Evolutionary conservation across 345 rosid genomes (phyloP), one percentile per base, ranked within the genome.

Genomic region (Salix arbutifolia): DNA sequence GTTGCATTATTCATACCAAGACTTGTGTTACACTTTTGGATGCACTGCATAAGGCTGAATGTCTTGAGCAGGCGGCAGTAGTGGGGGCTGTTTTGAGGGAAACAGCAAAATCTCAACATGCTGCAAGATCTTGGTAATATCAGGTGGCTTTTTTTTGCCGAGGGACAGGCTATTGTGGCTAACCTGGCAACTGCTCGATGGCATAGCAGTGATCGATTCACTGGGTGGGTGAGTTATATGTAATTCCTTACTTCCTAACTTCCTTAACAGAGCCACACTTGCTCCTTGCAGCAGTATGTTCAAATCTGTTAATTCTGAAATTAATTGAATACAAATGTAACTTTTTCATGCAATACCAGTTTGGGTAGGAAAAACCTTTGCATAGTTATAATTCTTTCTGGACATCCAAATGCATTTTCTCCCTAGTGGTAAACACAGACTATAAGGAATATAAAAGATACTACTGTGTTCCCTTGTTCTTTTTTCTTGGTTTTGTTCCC

Each of bases 71-170:
- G 83, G 98, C 99, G 78, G 94, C 91, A 62, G 88, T 96, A 48
- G 98, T 93, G 9, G 96, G 99, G 68, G 94, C 90, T 69, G 96
- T 96, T 79, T 82, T 96, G 83, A 92, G 88, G 77, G 98, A 93
- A 86, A 87, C 87, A 33, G 97, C 97, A 21, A 92, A 92, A 81
- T 89, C 99, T 66, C 89, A 89, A 61, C 99, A 92, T 87, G 94
- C 97, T 85, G 87, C 94, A 14, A 88, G 85, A 81, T 86, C 88
- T 81, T 86, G 96, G 94, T 91, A 86, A 86, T 78, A 67, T 74
- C 58, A 19, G n/a, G n/a, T 60, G 75, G 14, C 35, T 74, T 42
- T 74, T 26, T 5, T 53, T 64, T 76, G 7, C 53, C 3, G 48
- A 7, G 33, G 23, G 25, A 9, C 30, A 8, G 48, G 75, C 28